Percentiles rank a stretch among this genome's conserved stretches.
Conservation (phyloP, 2,329 filamentous ascomycete genomes). For the Boeremia exigua region DNA sequence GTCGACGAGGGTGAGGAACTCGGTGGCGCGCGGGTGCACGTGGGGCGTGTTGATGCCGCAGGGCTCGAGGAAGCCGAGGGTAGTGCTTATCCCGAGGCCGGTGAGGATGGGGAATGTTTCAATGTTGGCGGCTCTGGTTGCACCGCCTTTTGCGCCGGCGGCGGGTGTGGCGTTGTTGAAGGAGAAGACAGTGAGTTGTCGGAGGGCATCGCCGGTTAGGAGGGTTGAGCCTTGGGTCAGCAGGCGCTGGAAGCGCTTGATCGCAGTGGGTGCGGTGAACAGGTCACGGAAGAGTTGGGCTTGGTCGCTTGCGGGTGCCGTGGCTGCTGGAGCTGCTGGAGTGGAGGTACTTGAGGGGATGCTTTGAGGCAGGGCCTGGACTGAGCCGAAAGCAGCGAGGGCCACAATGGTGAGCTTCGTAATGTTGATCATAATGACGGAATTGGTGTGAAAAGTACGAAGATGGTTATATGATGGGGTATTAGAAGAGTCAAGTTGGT, state of each 20-base stretch:
- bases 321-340: constrained; percentile 10
- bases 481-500: too few species aligned
- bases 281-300: constrained; percentile 39
- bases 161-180: constrained; percentile 53
- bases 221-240: constrained; percentile 41
- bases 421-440: constrained; percentile 45
- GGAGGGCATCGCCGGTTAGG: constrained; percentile 39
- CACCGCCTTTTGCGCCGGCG: constrained; percentile 61
- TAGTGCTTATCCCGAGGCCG: constrained; percentile 48
- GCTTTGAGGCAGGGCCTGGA: constrained; percentile 39
- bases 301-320: constrained; percentile 27
- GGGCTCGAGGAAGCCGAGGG: constrained; percentile 49
- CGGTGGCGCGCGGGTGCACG: constrained; percentile 57
- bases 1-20: constrained; percentile 55
- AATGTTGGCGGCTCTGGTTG: constrained; percentile 43
- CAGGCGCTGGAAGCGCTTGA: constrained; percentile 49
- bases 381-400: constrained; percentile 39
- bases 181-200: constrained; percentile 67
- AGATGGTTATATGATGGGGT: not conserved
- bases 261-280: constrained; percentile 41
- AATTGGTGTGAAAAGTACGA: constrained; percentile 13
- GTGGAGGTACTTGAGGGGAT: constrained; percentile 14
- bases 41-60: constrained; percentile 58
- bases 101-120: constrained; percentile 50
- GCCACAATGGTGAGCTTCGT: constrained; percentile 43